Percentiles rank a stretch among this genome's conserved stretches.
phyloP scores from a whole-genome alignment of 352 stramenopile genomes.

The Pythium chondricola region DNA sequence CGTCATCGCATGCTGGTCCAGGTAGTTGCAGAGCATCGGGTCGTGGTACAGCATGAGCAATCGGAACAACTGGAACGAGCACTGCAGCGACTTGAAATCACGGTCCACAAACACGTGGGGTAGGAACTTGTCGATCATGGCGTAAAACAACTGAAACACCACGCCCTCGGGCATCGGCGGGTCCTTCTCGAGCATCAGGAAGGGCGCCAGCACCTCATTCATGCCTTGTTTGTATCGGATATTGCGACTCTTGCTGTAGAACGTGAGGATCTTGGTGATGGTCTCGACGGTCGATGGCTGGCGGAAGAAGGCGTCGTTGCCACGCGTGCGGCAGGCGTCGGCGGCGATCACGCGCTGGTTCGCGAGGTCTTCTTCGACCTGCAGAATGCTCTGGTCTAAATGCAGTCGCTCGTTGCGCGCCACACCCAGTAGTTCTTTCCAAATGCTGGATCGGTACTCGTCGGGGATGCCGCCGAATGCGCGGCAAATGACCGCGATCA shows the following conservation, averaged over 20 bases:
- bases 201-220: constrained; percentile 92
- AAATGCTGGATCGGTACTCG: constrained; percentile 51
- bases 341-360: constrained; percentile 90
- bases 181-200: constrained; percentile 68
- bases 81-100: constrained; percentile 89
- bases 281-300: constrained; percentile 64
- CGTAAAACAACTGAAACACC: constrained; percentile 87
- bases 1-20: constrained; percentile 90
- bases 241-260: constrained; percentile 89
- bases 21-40: constrained; percentile 76
- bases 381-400: constrained; percentile 64
- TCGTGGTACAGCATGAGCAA: constrained; percentile 91
- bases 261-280: constrained; percentile 85
- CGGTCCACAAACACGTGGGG: constrained; percentile 86
- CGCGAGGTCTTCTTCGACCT: constrained; percentile 76
- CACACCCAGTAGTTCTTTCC: constrained; percentile 75
- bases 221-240: constrained; percentile 93
- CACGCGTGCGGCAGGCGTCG: constrained; percentile 79
- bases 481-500: constrained; percentile 63
- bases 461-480: constrained; percentile 56
- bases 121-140: constrained; percentile 85
- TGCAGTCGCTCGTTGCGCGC: constrained; percentile 50
- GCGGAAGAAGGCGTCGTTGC: constrained; percentile 73
- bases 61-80: constrained; percentile 88
- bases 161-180: constrained; percentile 47